Percentiles rank a stretch among this genome's conserved stretches.
Evolutionary conservation across 108 stramenopile genomes (phyloP).

Genomic region (Tribonema minus): DNA sequence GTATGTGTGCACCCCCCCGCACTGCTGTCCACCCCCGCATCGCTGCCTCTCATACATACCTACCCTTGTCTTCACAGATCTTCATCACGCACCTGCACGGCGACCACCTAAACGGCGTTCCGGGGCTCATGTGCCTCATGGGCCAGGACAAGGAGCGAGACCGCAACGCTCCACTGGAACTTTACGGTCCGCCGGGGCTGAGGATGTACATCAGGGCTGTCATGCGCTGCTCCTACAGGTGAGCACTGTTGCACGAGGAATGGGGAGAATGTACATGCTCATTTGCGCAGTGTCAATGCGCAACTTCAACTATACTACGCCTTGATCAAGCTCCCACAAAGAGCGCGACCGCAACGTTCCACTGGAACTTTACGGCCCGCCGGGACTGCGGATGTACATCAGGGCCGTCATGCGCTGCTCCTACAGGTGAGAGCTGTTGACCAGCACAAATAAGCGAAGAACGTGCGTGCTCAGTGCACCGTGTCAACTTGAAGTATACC

Average conservation of each 20-base stretch:
- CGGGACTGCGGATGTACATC: conserved; percentile 35
- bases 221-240: conserved; percentile 74
- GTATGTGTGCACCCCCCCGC: conserved; percentile 7
- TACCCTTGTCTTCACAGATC: too few relatives aligned
- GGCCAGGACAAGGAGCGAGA: conserved; percentile 73
- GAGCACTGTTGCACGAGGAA: too few relatives aligned
- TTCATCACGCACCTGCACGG: conserved; percentile 93
- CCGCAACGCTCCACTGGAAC: conserved; percentile 68
- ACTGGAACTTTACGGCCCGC: conserved; percentile 76
- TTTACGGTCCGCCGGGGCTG: conserved; percentile 75
- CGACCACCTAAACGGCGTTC: conserved; percentile 87
- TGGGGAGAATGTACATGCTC: too few relatives aligned
- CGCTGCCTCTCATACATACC: conserved; percentile 67
- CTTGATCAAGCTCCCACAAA: too few relatives aligned
- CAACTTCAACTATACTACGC: too few relatives aligned
- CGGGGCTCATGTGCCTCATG: conserved; percentile 85
- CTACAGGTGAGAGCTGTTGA: too few relatives aligned
- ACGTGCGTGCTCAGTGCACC: too few relatives aligned
- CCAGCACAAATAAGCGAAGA: too few relatives aligned
- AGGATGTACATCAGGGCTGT: conserved; percentile 60
- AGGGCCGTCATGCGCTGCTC: conserved; percentile 77
- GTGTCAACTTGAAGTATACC: too few relatives aligned
- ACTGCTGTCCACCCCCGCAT: conserved; percentile 65
- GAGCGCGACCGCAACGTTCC: conserved; percentile 58
- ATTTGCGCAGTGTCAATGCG: too few relatives aligned